Base-by-base conservation (phyloP, 257 asterid species). In the Solanum pennellii region DNA sequence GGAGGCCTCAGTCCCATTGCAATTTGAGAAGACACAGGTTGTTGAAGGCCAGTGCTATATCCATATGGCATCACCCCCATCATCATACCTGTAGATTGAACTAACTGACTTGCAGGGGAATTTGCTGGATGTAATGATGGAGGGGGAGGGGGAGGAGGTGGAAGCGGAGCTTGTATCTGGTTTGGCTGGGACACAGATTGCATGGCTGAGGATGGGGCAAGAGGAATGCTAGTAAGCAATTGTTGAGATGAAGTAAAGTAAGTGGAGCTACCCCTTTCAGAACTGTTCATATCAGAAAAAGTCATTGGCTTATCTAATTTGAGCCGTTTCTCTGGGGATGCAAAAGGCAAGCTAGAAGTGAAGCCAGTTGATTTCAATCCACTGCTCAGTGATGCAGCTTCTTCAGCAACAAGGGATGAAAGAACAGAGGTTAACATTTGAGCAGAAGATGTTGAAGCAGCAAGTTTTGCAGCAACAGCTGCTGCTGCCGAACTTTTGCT, bases 351-450 rank as follows among this genome's bases (percentile, higher is more conserved):
- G 87, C 88, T 85, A 41, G 92, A 84, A 6, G 94, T 87, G 87
- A 89, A 89, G 52, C 91, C 92, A 25, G 87, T 42, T 39, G 91
- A 88, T 82, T 85, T 88, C 77, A 92, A 89, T 74, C 97, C 95
- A 62, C 91, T 89, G 89, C 93, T 89, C 95, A 89, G 90, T 47
- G 98, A 91, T 18, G 98, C 98, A 69, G 93, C 98, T 90, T 97
- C 99, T 91, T 97, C 98, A 1, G 99, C 99, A 27, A 93, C 99
- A 59, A 97, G 96, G 72, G 98, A 94, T 35, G 99, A 96, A 74
- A 97, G 95, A 7, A 96, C 93, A 25, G 99, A 94, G 5, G 98
- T 93, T 42, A 97, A 93, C 99, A 97, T 94, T 89, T 97, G 98
- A 1, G 99, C 99, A 3, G 99, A 96, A 83, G 99, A 95, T 37